These are phyloP conservation scores for Claviceps spartinae DNA, from an alignment of 2,329 filamentous ascomycete species.

Conservation along the genomic window DNA sequence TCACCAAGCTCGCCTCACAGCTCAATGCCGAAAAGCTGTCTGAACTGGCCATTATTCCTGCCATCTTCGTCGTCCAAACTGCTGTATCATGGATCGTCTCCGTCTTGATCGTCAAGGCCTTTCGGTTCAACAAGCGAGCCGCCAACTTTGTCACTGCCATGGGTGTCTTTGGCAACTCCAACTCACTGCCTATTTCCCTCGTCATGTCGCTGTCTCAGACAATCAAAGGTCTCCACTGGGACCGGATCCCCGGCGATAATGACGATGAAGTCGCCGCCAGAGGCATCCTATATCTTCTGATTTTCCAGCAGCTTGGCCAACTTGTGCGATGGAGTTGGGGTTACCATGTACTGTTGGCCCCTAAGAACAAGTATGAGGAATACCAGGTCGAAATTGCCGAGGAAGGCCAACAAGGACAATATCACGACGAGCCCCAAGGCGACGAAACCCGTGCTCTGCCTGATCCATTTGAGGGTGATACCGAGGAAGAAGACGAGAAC, in stretches of 20 bases:
- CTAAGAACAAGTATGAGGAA: conserved; percentile 58
- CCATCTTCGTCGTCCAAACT: conserved; percentile 84
- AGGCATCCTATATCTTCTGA: conserved; percentile 87
- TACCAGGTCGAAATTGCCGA: conserved; percentile 42
- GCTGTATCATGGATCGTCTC: conserved; percentile 73
- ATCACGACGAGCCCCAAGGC: conserved; percentile 28
- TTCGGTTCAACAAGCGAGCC: conserved; percentile 71
- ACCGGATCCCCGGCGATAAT: conserved; percentile 79
- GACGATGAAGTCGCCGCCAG: conserved; percentile 89
- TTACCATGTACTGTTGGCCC: conserved; percentile 85
- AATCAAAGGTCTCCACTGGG: conserved; percentile 84
- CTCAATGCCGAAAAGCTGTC: conserved; percentile 79
- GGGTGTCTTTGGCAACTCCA: conserved; percentile 96
- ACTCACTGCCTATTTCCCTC: conserved; percentile 91
- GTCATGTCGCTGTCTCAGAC: conserved; percentile 91
- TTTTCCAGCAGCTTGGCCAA: conserved; percentile 96
- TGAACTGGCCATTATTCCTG: conserved; percentile 86
- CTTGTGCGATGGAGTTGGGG: conserved; percentile 97
- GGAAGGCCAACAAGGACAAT: conserved; percentile 43
- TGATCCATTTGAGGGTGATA: conserved; percentile 20
- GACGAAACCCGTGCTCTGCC: conserved; percentile 34
- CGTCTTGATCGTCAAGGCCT: conserved; percentile 54
- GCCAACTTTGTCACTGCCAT: conserved; percentile 94
- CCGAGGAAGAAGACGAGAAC: conserved; percentile 24
- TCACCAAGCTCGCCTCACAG: conserved; percentile 91